Evolutionary conservation across 139 green algal genomes (phyloP).

Genomic region (Trebouxia sp.): DNA sequence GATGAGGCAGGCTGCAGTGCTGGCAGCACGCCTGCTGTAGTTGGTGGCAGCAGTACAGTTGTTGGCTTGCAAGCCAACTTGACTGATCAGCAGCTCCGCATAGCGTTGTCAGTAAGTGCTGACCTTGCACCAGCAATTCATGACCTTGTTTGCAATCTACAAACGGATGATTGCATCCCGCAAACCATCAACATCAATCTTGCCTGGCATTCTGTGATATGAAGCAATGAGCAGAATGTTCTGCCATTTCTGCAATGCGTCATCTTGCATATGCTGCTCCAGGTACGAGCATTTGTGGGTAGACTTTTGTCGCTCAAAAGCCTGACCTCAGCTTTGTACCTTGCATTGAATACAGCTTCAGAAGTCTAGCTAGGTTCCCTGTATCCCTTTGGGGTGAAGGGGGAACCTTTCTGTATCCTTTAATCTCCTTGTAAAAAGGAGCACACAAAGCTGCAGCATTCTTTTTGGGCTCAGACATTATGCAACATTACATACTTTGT

Average conservation of each 20-base stretch:
- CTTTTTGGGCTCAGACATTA: no score
- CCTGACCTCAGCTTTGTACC: background rate
- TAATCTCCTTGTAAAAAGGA: no score
- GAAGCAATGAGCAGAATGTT: background rate
- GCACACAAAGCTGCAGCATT: no score
- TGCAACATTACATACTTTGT: no score
- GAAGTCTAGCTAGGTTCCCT: no score
- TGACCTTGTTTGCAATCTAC: background rate
- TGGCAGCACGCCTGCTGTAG: slow-evolving; percentile 40
- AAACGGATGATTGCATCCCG: no score
- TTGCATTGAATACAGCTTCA: no score
- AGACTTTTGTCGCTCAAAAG: background rate
- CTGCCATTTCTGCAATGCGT: background rate
- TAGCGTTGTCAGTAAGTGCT: slow-evolving; percentile 5
- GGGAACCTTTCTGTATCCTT: no score
- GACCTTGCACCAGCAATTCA: background rate
- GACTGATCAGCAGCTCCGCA: slow-evolving; percentile 42
- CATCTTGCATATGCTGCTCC: background rate
- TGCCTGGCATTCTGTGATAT: no score
- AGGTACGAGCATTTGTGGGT: background rate
- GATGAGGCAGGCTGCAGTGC: background rate
- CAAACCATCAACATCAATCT: no score
- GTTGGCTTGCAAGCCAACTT: slow-evolving; percentile 41
- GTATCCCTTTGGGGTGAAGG: no score
- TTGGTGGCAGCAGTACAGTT: slow-evolving; percentile 7